phyloP scores from a whole-genome alignment of 2,329 filamentous ascomycete genomes.

The Lasiodiplodia sp. region DNA sequence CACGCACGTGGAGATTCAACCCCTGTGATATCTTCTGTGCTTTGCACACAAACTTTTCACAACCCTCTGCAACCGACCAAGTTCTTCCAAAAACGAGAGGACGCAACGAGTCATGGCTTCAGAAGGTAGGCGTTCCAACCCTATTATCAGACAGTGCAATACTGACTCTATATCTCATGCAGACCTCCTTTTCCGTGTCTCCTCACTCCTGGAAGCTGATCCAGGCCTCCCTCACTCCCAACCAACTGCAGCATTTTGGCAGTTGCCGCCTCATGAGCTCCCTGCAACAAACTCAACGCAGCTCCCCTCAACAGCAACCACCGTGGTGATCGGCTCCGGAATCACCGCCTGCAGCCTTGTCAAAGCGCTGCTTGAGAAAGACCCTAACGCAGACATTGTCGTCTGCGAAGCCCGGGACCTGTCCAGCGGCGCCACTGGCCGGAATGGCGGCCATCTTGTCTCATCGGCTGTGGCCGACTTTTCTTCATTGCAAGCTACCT shows the following conservation, averaged over 20 bases:
- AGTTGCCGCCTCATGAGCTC: not conserved
- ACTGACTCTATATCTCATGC: not conserved
- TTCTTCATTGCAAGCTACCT: not conserved
- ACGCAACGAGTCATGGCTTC: not conserved
- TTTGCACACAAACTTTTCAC: too few relatives aligned
- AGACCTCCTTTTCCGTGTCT: not conserved
- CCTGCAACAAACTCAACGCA: not conserved
- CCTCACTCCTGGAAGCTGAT: not conserved
- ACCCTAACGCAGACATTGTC: constrained; percentile 42
- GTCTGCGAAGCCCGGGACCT: constrained; percentile 46
- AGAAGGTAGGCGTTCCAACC: not conserved
- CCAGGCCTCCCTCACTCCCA: constrained; percentile 2
- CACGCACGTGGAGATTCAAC: not conserved
- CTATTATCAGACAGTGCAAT: not conserved
- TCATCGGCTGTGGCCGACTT: constrained; percentile 3
- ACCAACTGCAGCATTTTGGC: constrained; percentile 1
- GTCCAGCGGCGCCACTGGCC: constrained; percentile 41
- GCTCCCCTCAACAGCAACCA: not conserved
- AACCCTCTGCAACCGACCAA: too few relatives aligned
- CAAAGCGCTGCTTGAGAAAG: constrained; percentile 41
- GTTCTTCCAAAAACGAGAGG: too few relatives aligned
- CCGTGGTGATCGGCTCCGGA: constrained; percentile 49
- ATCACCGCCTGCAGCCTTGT: constrained; percentile 58
- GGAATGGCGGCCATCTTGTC: constrained; percentile 40
- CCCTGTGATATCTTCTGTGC: too few relatives aligned